Evolutionary conservation across 1,284 basidiomycete species (phyloP), one percentile per base, ranked within the genome.

Genomic region (Malassezia caprae): DNA sequence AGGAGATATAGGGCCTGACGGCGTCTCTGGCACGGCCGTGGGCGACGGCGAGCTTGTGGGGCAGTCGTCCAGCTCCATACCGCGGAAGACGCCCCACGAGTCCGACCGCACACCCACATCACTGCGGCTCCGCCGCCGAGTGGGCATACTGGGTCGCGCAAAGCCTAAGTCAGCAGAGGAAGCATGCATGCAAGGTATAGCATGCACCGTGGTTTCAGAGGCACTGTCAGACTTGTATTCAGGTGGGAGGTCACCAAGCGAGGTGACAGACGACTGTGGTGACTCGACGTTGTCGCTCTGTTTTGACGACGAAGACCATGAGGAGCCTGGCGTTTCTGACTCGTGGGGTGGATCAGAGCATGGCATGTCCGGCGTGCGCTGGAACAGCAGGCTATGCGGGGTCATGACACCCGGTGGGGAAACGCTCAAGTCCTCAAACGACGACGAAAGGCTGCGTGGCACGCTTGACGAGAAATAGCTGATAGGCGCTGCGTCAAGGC

Each of bases 291-390:
- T 48, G 21, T 32, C 46, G 17, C 46, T 35, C 10, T 23, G 24
- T 43, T 56, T 56, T 19, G 53, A 50, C 8, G 41, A 37, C 4
- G 53, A 56, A 2, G 48, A 56, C 46, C 48, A 56, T 0, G 53
- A 56, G n/a, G 53, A 53, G 13, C 44, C 30, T 1, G 35, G 35
- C 2, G 45, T 53, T 1, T 21, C 15, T 8, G 35, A 34, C 15
- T 31, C 42, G 4, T 27, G 4, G 7, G 10, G 10, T 11, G 19
- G 13, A 1, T 41, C 53, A 7, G 15, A 39, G 15, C 27, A 21
- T 17, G 21, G 34, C 31, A 27, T 48, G 24, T 48, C 53, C 10
- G 17, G 8, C 10, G 40, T 19, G 12, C 42, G 31, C 12, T 32
- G 31, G n/a, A 56, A 56, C n/a, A 56, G 23, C 7, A 56, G 19